A percentile compares a stretch with the other conserved stretches of the same genome.
Conservation (phyloP, 352 stramenopile species). For the Pythium brassicae region DNA sequence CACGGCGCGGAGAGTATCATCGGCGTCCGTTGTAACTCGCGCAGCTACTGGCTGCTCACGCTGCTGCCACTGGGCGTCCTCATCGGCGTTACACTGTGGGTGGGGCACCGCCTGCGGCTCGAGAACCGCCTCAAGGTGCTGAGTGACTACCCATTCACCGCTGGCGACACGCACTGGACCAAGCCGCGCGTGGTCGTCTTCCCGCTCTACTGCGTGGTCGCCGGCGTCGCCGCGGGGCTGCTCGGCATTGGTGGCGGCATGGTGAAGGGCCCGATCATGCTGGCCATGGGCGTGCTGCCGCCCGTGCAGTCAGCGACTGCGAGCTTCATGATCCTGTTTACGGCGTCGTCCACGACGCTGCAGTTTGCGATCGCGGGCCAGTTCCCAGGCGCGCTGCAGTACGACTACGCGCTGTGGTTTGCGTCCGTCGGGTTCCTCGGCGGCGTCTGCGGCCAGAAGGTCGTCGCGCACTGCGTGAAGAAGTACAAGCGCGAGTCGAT, state of each 20-base stretch:
- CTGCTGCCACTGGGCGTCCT: slow-evolving; percentile 78
- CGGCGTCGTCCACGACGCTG: slow-evolving; percentile 92
- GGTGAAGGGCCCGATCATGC: slow-evolving; percentile 96
- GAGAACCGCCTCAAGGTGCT: slow-evolving; percentile 72
- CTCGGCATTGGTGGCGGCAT: slow-evolving; percentile 97
- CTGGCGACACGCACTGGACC: slow-evolving; percentile 96
- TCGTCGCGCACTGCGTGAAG: slow-evolving; percentile 88
- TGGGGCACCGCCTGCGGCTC: slow-evolving; percentile 57
- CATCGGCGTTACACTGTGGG: slow-evolving; percentile 43
- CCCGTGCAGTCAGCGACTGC: slow-evolving; percentile 88
- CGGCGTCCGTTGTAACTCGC: slow-evolving; percentile 92
- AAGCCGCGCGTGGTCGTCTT: slow-evolving; percentile 86
- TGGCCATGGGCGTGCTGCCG: slow-evolving; percentile 94
- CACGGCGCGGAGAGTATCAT: slow-evolving; percentile 73
- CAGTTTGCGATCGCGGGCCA: slow-evolving; percentile 81
- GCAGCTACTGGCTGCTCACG: slow-evolving; percentile 92
- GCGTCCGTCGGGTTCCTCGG: slow-evolving; percentile 88
- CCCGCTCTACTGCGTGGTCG: slow-evolving; percentile 90
- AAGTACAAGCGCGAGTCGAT: slow-evolving; percentile 88
- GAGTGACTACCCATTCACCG: slow-evolving; percentile 68
- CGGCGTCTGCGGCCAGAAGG: slow-evolving; percentile 65
- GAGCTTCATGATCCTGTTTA: slow-evolving; percentile 90
- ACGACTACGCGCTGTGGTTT: slow-evolving; percentile 92
- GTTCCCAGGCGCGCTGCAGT: slow-evolving; percentile 69
- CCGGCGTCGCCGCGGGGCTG: slow-evolving; percentile 92